Percentiles rank a stretch among this genome's conserved stretches.
Conservation (phyloP, 257 asterid species). For the Solanum dulcamara region DNA sequence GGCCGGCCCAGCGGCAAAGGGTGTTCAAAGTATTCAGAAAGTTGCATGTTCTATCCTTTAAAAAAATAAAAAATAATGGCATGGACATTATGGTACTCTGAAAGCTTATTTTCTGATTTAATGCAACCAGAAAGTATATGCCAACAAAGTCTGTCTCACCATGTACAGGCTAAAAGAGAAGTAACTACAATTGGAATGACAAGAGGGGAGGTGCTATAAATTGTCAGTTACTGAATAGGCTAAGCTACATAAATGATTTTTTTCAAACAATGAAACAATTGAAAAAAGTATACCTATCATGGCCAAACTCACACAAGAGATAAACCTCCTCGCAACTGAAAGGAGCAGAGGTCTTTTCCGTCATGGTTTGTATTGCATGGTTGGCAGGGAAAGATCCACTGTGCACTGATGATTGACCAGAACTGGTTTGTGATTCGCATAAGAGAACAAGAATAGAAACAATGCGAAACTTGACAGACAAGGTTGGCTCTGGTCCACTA, state of each 20-base stretch:
- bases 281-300: constrained; percentile 51
- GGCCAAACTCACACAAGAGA: constrained; percentile 75
- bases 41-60: neutral
- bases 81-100: neutral
- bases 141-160: neutral
- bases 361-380: constrained; percentile 18
- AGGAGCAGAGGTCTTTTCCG: constrained; percentile 54
- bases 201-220: neutral
- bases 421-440: constrained; percentile 35
- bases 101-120: neutral
- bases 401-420: constrained; percentile 36
- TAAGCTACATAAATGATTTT: neutral
- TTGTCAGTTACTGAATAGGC: neutral
- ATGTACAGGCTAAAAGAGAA: neutral
- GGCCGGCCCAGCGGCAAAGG: neutral
- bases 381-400: constrained; percentile 34
- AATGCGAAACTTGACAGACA: constrained; percentile 73
- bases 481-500: constrained; percentile 67
- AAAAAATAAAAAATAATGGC: neutral
- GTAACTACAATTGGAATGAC: neutral
- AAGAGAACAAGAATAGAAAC: constrained; percentile 54
- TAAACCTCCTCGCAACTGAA: constrained; percentile 84
- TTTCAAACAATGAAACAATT: neutral
- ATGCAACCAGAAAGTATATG: neutral
- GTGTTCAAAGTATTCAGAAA: neutral